These are phyloP conservation scores for Phanerochaete sordida DNA, from an alignment of 768 basidiomycete species.

Conservation along the genomic window DNA sequence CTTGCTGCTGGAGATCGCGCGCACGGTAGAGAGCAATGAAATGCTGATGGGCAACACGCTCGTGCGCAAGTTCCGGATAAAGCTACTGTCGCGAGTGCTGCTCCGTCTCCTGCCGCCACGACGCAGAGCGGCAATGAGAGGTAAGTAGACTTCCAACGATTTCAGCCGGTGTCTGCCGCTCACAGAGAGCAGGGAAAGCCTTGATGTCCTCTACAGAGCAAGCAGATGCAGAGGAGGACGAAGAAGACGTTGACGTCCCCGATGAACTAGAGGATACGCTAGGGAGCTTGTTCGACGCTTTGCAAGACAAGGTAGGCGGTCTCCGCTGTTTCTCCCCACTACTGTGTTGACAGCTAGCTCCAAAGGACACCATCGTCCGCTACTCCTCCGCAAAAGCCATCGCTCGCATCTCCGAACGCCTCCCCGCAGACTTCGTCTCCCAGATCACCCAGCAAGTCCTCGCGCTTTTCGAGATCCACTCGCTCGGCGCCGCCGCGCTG, in stretches of 20 bases:
- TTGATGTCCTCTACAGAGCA: slow-evolving; percentile 16
- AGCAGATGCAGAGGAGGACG: slow-evolving; percentile 16
- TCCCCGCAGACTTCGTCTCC: slow-evolving; percentile 68
- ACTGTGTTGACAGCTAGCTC: neutral
- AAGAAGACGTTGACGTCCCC: slow-evolving; percentile 62
- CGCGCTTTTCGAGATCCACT: slow-evolving; percentile 74
- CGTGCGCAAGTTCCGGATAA: slow-evolving; percentile 64
- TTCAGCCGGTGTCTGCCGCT: too few relatives aligned
- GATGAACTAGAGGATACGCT: slow-evolving; percentile 74
- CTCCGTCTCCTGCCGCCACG: slow-evolving; percentile 57
- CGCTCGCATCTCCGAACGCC: slow-evolving; percentile 76
- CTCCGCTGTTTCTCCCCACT: neutral
- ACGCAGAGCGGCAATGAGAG: slow-evolving; percentile 35
- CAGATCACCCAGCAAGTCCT: slow-evolving; percentile 85
- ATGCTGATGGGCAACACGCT: slow-evolving; percentile 54
- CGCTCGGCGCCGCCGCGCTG: slow-evolving; percentile 54
- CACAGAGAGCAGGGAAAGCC: slow-evolving; percentile 16
- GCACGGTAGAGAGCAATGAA: slow-evolving; percentile 37
- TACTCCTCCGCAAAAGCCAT: slow-evolving; percentile 94
- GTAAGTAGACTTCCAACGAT: too few relatives aligned
- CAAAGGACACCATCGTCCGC: slow-evolving; percentile 88
- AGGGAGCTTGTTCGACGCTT: slow-evolving; percentile 62
- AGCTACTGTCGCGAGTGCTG: slow-evolving; percentile 64
- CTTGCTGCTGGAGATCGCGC: slow-evolving; percentile 43
- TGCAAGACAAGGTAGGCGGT: slow-evolving; percentile 74